Base-by-base conservation (phyloP, 305 asterid species). In the Solanum hybrid region DNA sequence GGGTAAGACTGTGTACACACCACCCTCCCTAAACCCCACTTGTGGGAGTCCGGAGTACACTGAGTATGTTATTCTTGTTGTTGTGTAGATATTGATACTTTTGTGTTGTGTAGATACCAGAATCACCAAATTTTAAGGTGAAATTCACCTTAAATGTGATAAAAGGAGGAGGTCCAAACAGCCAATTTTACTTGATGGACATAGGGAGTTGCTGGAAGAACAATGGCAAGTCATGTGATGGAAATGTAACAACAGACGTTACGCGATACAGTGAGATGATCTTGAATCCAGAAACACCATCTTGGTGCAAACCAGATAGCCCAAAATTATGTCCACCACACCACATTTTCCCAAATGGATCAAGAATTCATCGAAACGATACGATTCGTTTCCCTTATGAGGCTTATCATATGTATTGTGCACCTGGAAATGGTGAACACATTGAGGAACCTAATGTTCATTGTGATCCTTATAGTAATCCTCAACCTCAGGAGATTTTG, bases 181-280 rank as follows among this genome's bases (percentile, higher is more conserved):
- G 96, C 93, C 98, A 96, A 89, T 95, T 96, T 92, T 96, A 96
- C 93, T 86, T 95, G 22, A 88, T 95, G 93, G 98, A 96, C 94
- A 95, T 96, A 38, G 97, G 98, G 26, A 94, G 98, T 90, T 96
- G 98, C 80, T 95, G 98, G 98, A 96, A 95, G 93, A 96, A 96
- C 96, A 93, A 94, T 11, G 97, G 97, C 13, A 86, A 60, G 17
- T 91, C 95, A 13, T 96, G 98, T 46, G 91, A 95, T 46, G 97
- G 98, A 2, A 89, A 96, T 26, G 97, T 92, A 14, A 94, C 94
- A 26, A 89, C 97, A 32, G 98, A 96, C 60, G 96, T 94, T 1
- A 95, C 97, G 1, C 93, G 97, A 26, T 96, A 96, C 89, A 94
- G 93, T 32, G 97, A 96, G 91, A 95, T 95, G 97, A 96, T 96